Percentiles rank a stretch among this genome's conserved stretches.
These are phyloP conservation scores for Colletotrichum sidae DNA, from an alignment of 2,329 filamentous ascomycete genomes.

Conservation along the genomic window DNA sequence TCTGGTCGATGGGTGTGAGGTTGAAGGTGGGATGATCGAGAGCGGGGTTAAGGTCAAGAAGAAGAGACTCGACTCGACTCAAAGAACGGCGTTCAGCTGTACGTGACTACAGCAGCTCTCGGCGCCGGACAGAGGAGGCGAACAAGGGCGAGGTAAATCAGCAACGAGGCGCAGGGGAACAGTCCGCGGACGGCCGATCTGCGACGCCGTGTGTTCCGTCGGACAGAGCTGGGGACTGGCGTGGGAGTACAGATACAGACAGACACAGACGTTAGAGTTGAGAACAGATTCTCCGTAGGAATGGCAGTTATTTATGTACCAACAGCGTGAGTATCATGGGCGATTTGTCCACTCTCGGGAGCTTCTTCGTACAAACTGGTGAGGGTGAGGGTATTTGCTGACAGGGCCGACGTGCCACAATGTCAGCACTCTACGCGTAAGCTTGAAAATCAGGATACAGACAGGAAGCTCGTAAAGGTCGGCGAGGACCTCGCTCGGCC, in stretches of 20 bases:
- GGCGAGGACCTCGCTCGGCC: no score
- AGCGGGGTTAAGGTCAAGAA: not conserved
- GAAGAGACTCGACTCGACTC: not conserved
- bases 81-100: not conserved
- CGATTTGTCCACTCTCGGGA: no score
- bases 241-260: not conserved
- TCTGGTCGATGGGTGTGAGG: conserved; percentile 8
- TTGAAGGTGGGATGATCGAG: not conserved
- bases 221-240: conserved; percentile 2
- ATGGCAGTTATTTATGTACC: no score
- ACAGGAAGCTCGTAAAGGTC: no score
- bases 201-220: conserved; percentile 29
- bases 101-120: conserved; percentile 3
- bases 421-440: no score
- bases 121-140: not conserved
- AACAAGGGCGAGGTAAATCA: not conserved
- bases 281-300: no score
- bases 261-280: not conserved
- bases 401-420: no score
- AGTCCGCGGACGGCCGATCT: conserved; percentile 29
- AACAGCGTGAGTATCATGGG: no score
- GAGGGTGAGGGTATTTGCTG: no score
- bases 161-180: conserved; percentile 6
- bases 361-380: no score
- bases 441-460: no score